Conservation (phyloP, 2,329 filamentous ascomycete species). For the Penicillium sp. region DNA sequence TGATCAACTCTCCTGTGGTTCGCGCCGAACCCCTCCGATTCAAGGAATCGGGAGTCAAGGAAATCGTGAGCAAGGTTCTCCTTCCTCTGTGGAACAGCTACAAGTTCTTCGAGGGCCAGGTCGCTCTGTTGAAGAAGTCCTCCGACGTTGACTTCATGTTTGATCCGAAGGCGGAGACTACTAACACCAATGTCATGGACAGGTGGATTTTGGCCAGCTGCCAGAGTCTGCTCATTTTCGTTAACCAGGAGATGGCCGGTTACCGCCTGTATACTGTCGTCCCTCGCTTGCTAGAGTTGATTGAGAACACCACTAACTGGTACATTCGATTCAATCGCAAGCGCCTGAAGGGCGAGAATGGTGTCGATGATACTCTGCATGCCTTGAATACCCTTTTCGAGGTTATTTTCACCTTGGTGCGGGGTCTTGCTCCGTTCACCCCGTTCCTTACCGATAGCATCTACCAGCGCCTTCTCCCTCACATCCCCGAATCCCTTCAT, state of each 20-base stretch:
- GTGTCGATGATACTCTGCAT: slow-evolving; percentile 76
- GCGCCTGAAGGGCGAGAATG: slow-evolving; percentile 83
- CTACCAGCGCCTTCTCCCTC: slow-evolving; percentile 73
- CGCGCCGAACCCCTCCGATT: slow-evolving; percentile 85
- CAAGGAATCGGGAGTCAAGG: slow-evolving; percentile 87
- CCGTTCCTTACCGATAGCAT: slow-evolving; percentile 95
- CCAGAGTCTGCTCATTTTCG: slow-evolving; percentile 83
- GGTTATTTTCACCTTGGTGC: slow-evolving; percentile 80
- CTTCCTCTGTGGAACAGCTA: slow-evolving; percentile 94
- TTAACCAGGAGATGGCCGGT: slow-evolving; percentile 81
- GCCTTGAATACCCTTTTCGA: slow-evolving; percentile 93
- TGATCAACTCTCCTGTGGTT: slow-evolving; percentile 95
- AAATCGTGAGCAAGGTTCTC: slow-evolving; percentile 86
- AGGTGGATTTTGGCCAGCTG: slow-evolving; percentile 90
- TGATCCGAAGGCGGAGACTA: slow-evolving; percentile 66
- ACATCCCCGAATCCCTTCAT: slow-evolving; percentile 67
- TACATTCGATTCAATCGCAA: slow-evolving; percentile 94
- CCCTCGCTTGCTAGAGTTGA: slow-evolving; percentile 71
- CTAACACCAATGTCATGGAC: slow-evolving; percentile 89
- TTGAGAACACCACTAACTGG: slow-evolving; percentile 98
- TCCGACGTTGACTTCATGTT: slow-evolving; percentile 71
- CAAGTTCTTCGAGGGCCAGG: slow-evolving; percentile 91
- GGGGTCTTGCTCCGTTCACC: slow-evolving; percentile 86
- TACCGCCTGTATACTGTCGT: slow-evolving; percentile 88
- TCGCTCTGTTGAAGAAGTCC: slow-evolving; percentile 77